A percentile compares a stretch with the other conserved stretches of the same genome.
These are phyloP conservation scores for Herpotrichia juniperi DNA, from an alignment of 2,329 filamentous ascomycete species.

Conservation along the genomic window DNA sequence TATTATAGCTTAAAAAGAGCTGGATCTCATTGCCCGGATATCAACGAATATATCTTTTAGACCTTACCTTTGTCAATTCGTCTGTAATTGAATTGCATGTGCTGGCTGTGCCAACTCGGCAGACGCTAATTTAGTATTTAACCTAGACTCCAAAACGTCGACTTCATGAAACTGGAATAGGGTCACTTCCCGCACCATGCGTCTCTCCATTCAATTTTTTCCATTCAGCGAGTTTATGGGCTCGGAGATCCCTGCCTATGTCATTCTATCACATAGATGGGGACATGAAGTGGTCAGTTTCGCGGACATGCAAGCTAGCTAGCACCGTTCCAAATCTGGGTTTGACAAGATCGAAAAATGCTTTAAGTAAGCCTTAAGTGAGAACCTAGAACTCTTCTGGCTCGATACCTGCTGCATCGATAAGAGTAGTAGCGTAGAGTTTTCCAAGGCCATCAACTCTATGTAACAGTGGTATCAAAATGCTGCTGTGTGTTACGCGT, in stretches of 20 bases:
- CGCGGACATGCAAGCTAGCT: not conserved
- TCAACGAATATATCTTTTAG: not conserved
- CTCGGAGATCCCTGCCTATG: not conserved
- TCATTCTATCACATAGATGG: conserved; percentile 7
- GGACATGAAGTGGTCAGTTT: conserved; percentile 2
- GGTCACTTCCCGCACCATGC: too few relatives aligned
- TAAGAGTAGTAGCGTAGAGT: too few relatives aligned
- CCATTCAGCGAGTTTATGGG: conserved; percentile 2
- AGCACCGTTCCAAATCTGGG: not conserved
- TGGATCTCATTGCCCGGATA: not conserved
- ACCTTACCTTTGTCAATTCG: too few relatives aligned
- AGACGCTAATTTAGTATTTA: too few relatives aligned
- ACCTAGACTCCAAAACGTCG: too few relatives aligned
- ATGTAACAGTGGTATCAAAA: conserved; percentile 21
- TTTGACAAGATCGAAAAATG: conserved; percentile 1
- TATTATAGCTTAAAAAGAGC: not conserved
- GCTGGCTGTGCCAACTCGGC: too few relatives aligned
- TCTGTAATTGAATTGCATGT: too few relatives aligned
- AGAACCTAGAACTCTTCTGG: not conserved
- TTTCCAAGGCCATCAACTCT: too few relatives aligned
- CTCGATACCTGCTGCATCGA: too few relatives aligned
- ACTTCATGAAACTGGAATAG: too few relatives aligned
- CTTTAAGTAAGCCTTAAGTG: not conserved
- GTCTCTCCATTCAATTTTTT: not conserved
- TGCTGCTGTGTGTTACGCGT: conserved; percentile 14